A percentile compares a stretch with the other conserved stretches of the same genome.
Conservation (phyloP, 257 asterid genomes). For the Capsicum baccatum region DNA sequence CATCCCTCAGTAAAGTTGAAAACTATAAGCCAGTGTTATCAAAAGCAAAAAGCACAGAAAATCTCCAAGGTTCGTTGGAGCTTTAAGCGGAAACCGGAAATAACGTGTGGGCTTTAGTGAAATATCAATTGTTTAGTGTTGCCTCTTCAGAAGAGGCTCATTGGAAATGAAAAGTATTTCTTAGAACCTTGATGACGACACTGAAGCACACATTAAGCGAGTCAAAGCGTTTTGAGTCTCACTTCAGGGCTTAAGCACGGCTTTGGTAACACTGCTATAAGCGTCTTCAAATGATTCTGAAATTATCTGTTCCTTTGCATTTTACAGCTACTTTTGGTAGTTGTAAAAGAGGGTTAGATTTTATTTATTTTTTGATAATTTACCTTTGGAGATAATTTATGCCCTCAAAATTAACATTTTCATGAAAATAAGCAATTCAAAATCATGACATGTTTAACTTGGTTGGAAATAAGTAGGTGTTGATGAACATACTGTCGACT, state of each 20-base stretch:
- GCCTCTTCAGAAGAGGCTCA: no score
- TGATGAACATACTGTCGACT: constrained; percentile 80
- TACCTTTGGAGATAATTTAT: neutral
- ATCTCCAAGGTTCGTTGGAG: no score
- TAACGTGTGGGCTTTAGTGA: no score
- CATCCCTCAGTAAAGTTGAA: neutral
- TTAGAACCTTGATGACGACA: no score
- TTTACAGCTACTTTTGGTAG: neutral
- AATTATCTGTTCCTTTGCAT: neutral
- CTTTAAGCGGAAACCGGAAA: no score
- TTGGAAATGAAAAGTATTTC: no score
- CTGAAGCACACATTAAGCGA: no score
- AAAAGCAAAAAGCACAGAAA: no score
- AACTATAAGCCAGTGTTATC: no score
- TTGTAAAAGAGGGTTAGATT: neutral
- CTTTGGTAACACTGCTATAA: neutral
- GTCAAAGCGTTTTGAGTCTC: no score
- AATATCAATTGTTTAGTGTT: no score
- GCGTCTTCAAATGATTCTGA: neutral
- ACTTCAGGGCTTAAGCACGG: no score
- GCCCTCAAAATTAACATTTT: neutral
- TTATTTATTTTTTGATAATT: neutral
- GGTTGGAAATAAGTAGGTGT: constrained; percentile 56
- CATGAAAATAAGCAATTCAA: constrained; percentile 16
- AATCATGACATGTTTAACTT: constrained; percentile 32